Base-by-base conservation (phyloP, 495 filamentous ascomycete genomes). In the Penicillium soppii region DNA sequence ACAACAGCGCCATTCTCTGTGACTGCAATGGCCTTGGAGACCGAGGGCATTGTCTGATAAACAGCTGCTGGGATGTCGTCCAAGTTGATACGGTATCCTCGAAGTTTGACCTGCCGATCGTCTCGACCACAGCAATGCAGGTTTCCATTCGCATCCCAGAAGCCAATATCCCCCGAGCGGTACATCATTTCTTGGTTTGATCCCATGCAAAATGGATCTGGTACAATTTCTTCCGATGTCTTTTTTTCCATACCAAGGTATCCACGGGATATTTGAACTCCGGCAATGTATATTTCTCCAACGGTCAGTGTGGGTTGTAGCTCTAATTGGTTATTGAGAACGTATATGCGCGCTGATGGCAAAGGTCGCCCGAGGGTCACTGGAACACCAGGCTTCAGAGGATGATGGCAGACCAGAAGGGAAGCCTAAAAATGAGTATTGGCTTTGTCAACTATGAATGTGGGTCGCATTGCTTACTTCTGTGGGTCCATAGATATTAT, bases 401-500 rank as follows among this genome's bases (percentile, higher is more conserved):
- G 50, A 21, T 49, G 26, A 15, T 21, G 42, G 2, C 35, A 53
- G 3, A 43, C 52, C 9, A 46, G 35, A 21, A 66, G 30, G 19
- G 63, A 65, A 10, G 51, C 50, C 43, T 46, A 15, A 5, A 32
- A 33, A 33, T 32, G 5, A 0, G 10, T 32, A 22, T 39, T 22
- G 21, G 19, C 37, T 23, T 17, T 35, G 26, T 21, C 21, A 22
- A 3, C 1, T 44, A 26, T n/a, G 22, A 25, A 10, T n/a, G n/a
- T n/a, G 20, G 21, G 20, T 7, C 7, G 13, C 13, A 21, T 30
- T 12, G 7, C n/a, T n/a, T 35, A 46, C 43, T 50, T 70, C 63
- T 9, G 55, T 55, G 6, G 67, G 67, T 9, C 67, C 67, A 52
- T 70, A 70, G 21, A 50, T 42, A 49, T 69, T 70, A 43, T 53